A percentile compares a stretch with the other conserved stretches of the same genome.
Conservation (phyloP, 495 filamentous ascomycete genomes). For the Penicillium dipodomyicola region DNA sequence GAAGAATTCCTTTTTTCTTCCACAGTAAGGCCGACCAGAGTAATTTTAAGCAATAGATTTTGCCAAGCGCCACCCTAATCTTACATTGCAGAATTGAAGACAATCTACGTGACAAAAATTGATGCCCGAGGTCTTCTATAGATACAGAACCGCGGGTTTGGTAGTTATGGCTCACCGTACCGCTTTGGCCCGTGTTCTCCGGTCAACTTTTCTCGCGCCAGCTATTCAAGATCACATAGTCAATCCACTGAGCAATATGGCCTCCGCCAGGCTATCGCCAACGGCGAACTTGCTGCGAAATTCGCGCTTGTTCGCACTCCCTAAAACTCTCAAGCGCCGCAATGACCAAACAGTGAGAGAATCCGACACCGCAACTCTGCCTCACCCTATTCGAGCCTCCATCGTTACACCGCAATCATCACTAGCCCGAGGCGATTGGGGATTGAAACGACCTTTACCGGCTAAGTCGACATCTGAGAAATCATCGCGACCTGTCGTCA, state of each 20-base stretch:
- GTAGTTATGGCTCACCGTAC: slow-evolving; percentile 19
- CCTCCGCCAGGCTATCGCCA: slow-evolving; percentile 52
- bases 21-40: neutral
- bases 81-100: neutral
- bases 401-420: slow-evolving; percentile 78
- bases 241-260: slow-evolving; percentile 41
- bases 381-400: slow-evolving; percentile 78
- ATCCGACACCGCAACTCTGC: slow-evolving; percentile 67
- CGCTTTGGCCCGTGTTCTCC: slow-evolving; percentile 21
- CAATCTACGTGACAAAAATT: neutral
- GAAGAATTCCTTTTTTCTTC: neutral
- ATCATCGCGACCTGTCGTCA: slow-evolving; percentile 66
- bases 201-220: slow-evolving; percentile 41
- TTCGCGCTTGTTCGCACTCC: slow-evolving; percentile 65
- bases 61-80: neutral
- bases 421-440: slow-evolving; percentile 85
- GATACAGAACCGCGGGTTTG: slow-evolving; percentile 16
- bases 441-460: slow-evolving; percentile 83
- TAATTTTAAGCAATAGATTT: neutral
- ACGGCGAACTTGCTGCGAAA: slow-evolving; percentile 62
- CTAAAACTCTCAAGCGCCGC: slow-evolving; percentile 52
- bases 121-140: neutral
- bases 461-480: slow-evolving; percentile 64
- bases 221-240: slow-evolving; percentile 21
- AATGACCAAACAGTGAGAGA: slow-evolving; percentile 42